Conservation (phyloP, 495 filamentous ascomycete genomes). For the Penicillium lividum region DNA sequence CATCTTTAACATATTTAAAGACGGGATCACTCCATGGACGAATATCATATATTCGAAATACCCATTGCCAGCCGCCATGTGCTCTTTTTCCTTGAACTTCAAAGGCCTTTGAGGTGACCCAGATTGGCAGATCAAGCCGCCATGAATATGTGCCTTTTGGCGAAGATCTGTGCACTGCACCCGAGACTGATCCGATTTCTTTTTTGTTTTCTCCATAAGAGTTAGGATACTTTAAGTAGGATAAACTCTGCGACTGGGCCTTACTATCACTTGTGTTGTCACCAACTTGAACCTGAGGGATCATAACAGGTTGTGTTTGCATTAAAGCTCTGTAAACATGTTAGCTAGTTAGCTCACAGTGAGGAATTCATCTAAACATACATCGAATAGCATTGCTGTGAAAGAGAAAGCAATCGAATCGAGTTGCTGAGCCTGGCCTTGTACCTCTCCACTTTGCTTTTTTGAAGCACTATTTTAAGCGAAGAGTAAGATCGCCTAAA, state of each 20-base stretch:
- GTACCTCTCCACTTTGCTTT: constrained; percentile 10
- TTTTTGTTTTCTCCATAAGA: neutral
- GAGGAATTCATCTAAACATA: neutral
- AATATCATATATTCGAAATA: neutral
- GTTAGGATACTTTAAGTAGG: neutral
- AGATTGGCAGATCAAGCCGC: constrained; percentile 1
- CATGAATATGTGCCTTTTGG: neutral
- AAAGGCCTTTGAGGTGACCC: neutral
- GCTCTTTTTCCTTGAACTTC: neutral
- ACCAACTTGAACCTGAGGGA: neutral
- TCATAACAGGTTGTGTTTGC: neutral
- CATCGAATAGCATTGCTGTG: constrained; percentile 16
- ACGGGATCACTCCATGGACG: neutral
- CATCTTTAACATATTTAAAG: neutral
- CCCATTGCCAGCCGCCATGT: constrained; percentile 1
- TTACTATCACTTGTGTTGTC: neutral
- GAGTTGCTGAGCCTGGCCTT: neutral
- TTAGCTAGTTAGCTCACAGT: neutral
- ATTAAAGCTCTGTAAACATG: neutral
- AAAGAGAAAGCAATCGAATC: constrained; percentile 7
- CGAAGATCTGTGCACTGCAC: neutral
- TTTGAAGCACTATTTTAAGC: constrained; percentile 4
- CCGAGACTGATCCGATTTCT: neutral
- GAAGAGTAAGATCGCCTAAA: constrained; percentile 3
- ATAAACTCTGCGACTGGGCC: neutral